Conservation (phyloP, 2,329 filamentous ascomycete genomes). For the Dendryphion nanum region DNA sequence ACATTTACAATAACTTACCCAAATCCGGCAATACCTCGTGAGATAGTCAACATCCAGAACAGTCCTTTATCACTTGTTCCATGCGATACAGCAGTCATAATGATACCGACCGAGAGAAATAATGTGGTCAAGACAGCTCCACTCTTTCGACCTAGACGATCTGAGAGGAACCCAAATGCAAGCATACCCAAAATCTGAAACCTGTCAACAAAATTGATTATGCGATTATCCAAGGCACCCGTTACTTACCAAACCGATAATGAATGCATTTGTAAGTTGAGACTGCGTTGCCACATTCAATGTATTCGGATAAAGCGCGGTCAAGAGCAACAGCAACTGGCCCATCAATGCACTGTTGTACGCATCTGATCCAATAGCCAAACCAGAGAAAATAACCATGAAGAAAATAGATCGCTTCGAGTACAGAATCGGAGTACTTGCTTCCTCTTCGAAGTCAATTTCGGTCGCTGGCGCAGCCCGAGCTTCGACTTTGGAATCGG, state of each 20-base stretch:
- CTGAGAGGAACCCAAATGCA: constrained; percentile 30
- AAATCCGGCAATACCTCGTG: constrained; percentile 46
- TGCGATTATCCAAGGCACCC: background rate
- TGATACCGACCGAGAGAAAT: constrained; percentile 32
- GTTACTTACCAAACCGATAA: constrained; percentile 29
- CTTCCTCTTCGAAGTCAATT: constrained; percentile 15
- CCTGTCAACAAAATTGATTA: background rate
- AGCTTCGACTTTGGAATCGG: background rate
- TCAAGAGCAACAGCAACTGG: constrained; percentile 30
- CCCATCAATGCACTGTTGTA: constrained; percentile 39
- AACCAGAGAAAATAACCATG: constrained; percentile 35
- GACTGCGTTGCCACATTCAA: constrained; percentile 24
- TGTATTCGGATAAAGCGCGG: constrained; percentile 31
- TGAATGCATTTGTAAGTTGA: constrained; percentile 35
- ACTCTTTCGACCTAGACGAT: constrained; percentile 33
- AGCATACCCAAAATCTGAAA: constrained; percentile 28
- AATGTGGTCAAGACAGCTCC: constrained; percentile 34
- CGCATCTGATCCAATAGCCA: constrained; percentile 36
- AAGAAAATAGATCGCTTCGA: constrained; percentile 31
- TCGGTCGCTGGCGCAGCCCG: constrained; percentile 1
- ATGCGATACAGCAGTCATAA: constrained; percentile 26
- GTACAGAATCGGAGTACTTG: constrained; percentile 16
- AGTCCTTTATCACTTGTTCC: constrained; percentile 28
- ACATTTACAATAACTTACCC: constrained; percentile 39
- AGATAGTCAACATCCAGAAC: constrained; percentile 46